Evolutionary conservation across 139 green algal genomes (phyloP).

Genomic region (Chlamydomonas sphaeroides): DNA sequence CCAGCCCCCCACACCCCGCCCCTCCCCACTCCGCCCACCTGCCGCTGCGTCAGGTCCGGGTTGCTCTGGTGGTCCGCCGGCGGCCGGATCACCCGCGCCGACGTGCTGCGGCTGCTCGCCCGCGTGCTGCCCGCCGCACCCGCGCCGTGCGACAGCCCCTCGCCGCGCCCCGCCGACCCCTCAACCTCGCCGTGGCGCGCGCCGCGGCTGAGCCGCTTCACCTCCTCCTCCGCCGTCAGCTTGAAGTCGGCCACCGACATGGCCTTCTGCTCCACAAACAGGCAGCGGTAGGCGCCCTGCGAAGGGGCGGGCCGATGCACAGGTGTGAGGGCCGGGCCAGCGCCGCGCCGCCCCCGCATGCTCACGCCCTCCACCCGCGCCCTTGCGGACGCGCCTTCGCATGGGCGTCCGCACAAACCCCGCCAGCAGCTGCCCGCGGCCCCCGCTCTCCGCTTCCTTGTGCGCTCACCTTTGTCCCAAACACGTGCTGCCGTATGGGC

Average conservation of each 20-base stretch:
- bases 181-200: neutral
- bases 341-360: no score
- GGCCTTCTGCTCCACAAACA: slow-evolving; percentile 68
- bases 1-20: neutral
- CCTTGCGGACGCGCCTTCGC: no score
- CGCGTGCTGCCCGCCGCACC: neutral
- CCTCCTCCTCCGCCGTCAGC: slow-evolving; percentile 46
- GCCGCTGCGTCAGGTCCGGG: neutral
- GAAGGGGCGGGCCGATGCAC: neutral
- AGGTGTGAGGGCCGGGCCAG: no score
- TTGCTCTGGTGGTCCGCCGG: no score
- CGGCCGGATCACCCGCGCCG: neutral
- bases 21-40: neutral
- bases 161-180: neutral
- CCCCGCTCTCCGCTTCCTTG: no score
- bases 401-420: no score
- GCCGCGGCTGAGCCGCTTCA: neutral
- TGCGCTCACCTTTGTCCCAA: slow-evolving; percentile 59
- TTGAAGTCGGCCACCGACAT: slow-evolving; percentile 62
- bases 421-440: no score
- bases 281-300: slow-evolving; percentile 45
- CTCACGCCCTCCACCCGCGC: no score
- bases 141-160: no score
- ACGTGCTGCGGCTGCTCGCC: slow-evolving; percentile 1
- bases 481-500: slow-evolving; percentile 73